A percentile compares a stretch with the other conserved stretches of the same genome.
These are phyloP conservation scores for Nymphaea colorata DNA, from an alignment of 164 flowering plant species.

Conservation along the genomic window DNA sequence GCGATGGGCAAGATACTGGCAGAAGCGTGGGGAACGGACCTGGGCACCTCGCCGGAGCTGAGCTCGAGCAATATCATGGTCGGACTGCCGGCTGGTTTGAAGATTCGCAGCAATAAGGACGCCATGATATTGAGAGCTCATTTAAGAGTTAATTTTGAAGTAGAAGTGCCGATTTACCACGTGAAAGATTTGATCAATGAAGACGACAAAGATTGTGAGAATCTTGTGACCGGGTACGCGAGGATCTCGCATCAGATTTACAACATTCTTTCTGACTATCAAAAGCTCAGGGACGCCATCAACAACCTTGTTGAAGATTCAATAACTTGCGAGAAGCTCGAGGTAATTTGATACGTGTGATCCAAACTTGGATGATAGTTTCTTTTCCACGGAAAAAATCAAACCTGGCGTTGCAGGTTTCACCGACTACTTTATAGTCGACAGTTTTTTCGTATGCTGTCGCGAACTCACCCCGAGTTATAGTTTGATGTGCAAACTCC, in stretches of 20 bases:
- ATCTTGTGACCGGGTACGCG: slow-evolving; percentile 44
- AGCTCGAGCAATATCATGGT: slow-evolving; percentile 84
- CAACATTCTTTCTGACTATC: slow-evolving; percentile 52
- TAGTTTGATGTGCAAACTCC: too few relatives aligned
- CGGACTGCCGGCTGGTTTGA: slow-evolving; percentile 62
- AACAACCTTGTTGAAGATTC: slow-evolving; percentile 39
- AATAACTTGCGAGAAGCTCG: slow-evolving; percentile 36
- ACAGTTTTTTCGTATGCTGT: too few relatives aligned
- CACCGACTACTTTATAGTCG: too few relatives aligned
- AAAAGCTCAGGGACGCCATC: slow-evolving; percentile 57
- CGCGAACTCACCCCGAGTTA: too few relatives aligned
- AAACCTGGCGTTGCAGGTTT: too few relatives aligned
- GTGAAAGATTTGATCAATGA: slow-evolving; percentile 14
- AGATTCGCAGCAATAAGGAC: slow-evolving; percentile 47
- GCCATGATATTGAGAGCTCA: slow-evolving; percentile 39
- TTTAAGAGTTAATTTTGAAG: slow-evolving; percentile 41
- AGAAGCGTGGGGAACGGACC: slow-evolving; percentile 71
- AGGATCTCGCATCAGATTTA: slow-evolving; percentile 75
- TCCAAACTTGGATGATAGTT: too few relatives aligned
- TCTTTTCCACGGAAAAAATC: too few relatives aligned
- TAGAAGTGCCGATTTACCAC: slow-evolving; percentile 62
- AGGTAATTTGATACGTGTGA: background rate
- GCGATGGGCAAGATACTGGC: slow-evolving; percentile 84
- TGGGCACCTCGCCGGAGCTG: slow-evolving; percentile 74
- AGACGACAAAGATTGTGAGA: slow-evolving; percentile 12